These are phyloP conservation scores for Chionographis japonica DNA, from an alignment of 106 monocot species.

Conservation along the genomic window DNA sequence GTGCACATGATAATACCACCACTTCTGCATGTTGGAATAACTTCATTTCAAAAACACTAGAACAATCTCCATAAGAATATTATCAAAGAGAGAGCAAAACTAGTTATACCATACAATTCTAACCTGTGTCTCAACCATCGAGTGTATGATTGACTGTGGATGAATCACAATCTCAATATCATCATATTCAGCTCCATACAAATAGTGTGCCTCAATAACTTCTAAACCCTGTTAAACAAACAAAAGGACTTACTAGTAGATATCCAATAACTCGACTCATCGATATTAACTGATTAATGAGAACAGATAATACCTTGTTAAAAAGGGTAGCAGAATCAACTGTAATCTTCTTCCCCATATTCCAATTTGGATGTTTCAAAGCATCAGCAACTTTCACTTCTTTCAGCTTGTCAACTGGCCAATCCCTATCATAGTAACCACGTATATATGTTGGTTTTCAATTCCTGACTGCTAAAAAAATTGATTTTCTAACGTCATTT, in stretches of 20 bases:
- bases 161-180: constrained; percentile 91
- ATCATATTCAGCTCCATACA: constrained; percentile 93
- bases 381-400: constrained; percentile 99
- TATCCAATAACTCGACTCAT: not conserved
- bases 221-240: constrained; percentile 64
- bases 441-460: not conserved
- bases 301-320: constrained; percentile 55
- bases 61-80: not conserved
- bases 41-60: too few relatives aligned
- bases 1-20: too few relatives aligned
- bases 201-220: constrained; percentile 98
- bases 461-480: not conserved
- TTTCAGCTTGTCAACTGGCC: constrained; percentile 85
- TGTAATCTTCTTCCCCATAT: constrained; percentile 95
- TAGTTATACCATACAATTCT: not conserved
- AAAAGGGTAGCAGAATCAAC: constrained; percentile 97
- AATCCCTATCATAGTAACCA: constrained; percentile 47
- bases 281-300: not conserved
- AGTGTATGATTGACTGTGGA: constrained; percentile 97
- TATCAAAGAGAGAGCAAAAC: not conserved
- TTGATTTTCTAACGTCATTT: not conserved
- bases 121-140: constrained; percentile 99
- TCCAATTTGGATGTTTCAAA: constrained; percentile 95
- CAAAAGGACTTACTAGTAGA: not conserved
- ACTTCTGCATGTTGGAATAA: too few relatives aligned